These are phyloP conservation scores for Ceratobasidium sp. DNA, from an alignment of 1,284 basidiomycete genomes.

Conservation along the genomic window DNA sequence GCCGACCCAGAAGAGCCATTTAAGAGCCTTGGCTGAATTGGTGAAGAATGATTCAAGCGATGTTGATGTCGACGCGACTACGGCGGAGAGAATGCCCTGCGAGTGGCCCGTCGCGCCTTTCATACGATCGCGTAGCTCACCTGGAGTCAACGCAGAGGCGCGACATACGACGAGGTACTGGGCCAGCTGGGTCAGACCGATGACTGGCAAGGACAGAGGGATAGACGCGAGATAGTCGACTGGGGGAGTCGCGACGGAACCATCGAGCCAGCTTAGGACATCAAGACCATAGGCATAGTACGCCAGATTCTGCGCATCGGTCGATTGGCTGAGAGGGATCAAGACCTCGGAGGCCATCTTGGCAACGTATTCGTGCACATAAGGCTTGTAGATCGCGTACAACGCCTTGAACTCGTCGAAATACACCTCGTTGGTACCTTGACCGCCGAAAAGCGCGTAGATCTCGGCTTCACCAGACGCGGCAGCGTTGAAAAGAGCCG, in stretches of 20 bases:
- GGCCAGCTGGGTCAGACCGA: conserved; percentile 94
- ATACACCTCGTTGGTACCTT: conserved; percentile 98
- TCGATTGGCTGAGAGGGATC: conserved; percentile 68
- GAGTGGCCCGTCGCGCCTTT: conserved; percentile 96
- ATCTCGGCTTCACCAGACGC: conserved; percentile 80
- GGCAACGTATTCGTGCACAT: conserved; percentile 79
- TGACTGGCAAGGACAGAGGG: conserved; percentile 94
- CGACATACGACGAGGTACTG: conserved; percentile 91
- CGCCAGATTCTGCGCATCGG: conserved; percentile 67
- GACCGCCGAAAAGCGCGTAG: conserved; percentile 97
- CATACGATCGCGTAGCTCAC: conserved; percentile 81
- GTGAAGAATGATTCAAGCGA: conserved; percentile 79
- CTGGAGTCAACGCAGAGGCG: conserved; percentile 81
- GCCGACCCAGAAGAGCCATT: conserved; percentile 94
- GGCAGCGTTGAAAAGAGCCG: conserved; percentile 83
- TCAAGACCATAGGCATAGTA: conserved; percentile 89
- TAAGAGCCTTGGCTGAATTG: conserved; percentile 88
- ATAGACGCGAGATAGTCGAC: conserved; percentile 93
- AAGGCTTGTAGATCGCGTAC: conserved; percentile 92
- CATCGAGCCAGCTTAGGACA: conserved; percentile 87
- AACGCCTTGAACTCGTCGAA: conserved; percentile 95
- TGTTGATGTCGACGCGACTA: conserved; percentile 86
- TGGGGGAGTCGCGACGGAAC: conserved; percentile 78
- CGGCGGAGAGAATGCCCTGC: conserved; percentile 94
- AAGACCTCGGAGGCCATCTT: conserved; percentile 78